Percentiles rank a stretch among this genome's conserved stretches.
Conservation (phyloP, 2,329 filamentous ascomycete species). For the Cordyceps cicadae region DNA sequence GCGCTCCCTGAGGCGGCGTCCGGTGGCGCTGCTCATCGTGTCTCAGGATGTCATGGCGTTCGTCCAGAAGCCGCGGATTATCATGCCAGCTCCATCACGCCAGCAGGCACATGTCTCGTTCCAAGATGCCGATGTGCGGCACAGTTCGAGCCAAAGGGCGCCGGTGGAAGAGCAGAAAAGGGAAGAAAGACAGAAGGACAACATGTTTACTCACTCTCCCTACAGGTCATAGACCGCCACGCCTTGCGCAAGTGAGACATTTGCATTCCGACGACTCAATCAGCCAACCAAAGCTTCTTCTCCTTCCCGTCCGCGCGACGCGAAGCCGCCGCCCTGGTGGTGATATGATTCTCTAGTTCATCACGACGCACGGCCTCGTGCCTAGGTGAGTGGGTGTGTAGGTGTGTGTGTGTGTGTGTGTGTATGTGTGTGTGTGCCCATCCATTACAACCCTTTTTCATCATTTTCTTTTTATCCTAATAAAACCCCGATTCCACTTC, state of each 20-base stretch:
- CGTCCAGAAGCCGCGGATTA: background rate
- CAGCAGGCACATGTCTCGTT: background rate
- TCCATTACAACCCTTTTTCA: background rate
- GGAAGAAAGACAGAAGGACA: background rate
- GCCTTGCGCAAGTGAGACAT: constrained; percentile 1
- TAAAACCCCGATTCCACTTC: background rate
- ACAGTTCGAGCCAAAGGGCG: background rate
- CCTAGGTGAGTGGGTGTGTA: background rate
- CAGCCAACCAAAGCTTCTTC: too few relatives aligned
- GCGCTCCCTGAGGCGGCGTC: background rate
- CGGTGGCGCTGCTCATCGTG: background rate
- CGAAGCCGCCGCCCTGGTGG: background rate
- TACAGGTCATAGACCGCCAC: background rate
- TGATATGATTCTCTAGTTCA: background rate
- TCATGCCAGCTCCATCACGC: background rate
- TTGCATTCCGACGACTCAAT: background rate
- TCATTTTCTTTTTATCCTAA: background rate
- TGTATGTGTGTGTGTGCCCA: too few relatives aligned
- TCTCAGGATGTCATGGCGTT: background rate
- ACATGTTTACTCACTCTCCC: background rate
- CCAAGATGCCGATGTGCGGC: background rate
- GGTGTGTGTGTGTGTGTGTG: too few relatives aligned
- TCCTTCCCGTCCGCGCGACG: background rate
- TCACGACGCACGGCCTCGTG: background rate
- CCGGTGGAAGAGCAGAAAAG: background rate